A percentile compares a stretch with the other conserved stretches of the same genome.
These are phyloP conservation scores for Exophiala oligosperma DNA, from an alignment of 2,329 filamentous ascomycete species.

Conservation along the genomic window DNA sequence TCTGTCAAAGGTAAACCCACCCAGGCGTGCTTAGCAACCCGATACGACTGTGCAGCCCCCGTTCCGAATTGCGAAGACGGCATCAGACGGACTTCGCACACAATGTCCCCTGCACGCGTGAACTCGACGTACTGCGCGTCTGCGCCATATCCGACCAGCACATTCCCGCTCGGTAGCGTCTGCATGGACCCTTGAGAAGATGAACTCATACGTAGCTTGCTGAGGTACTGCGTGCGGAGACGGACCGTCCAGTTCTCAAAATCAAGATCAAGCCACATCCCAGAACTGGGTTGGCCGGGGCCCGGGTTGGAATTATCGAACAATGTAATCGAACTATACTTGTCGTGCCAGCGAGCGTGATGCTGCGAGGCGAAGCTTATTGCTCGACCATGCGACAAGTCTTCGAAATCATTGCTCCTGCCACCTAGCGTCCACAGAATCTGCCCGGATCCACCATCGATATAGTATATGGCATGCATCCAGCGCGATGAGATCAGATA, in stretches of 20 bases:
- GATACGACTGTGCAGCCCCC: constrained; percentile 51
- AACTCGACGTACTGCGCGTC: constrained; percentile 53
- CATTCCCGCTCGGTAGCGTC: constrained; percentile 42
- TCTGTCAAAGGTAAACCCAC: constrained; percentile 42
- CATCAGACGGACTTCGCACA: constrained; percentile 56
- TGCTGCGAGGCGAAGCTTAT: constrained; percentile 55
- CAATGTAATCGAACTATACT: constrained; percentile 34
- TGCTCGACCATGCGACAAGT: constrained; percentile 43
- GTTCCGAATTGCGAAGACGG: constrained; percentile 36
- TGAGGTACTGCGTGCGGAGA: constrained; percentile 41
- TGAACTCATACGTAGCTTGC: constrained; percentile 37
- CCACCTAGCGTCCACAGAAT: constrained; percentile 56
- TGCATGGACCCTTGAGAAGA: constrained; percentile 45
- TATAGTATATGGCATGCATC: constrained; percentile 42
- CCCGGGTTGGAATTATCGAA: constrained; percentile 39
- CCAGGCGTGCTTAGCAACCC: constrained; percentile 55
- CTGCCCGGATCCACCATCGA: constrained; percentile 43
- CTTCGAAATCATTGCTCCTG: constrained; percentile 43
- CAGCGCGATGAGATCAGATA: constrained; percentile 46
- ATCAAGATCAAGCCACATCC: constrained; percentile 43
- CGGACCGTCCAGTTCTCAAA: constrained; percentile 43
- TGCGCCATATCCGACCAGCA: constrained; percentile 51
- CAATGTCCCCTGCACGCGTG: constrained; percentile 32
- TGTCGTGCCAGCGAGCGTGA: constrained; percentile 45
- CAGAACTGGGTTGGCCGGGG: constrained; percentile 39